These are phyloP conservation scores for Ceratobasidium theobromae DNA, from an alignment of 1,284 basidiomycete genomes.

Conservation along the genomic window DNA sequence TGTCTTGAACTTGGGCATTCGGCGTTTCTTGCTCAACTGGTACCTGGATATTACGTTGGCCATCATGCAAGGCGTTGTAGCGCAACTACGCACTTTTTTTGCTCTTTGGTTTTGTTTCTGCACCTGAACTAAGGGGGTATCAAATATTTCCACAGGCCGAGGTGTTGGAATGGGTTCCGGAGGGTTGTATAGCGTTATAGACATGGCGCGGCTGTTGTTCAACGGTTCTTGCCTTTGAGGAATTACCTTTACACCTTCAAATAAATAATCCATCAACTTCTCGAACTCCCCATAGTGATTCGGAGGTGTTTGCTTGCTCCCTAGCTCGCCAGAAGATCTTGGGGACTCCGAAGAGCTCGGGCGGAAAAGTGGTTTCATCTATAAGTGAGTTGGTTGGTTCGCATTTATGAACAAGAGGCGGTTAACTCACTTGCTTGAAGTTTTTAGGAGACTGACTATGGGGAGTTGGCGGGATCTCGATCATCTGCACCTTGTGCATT, in stretches of 20 bases:
- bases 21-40: background rate
- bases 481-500: background rate
- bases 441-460: background rate
- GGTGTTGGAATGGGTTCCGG: too few relatives aligned
- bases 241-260: slow-evolving; percentile 18
- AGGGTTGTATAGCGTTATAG: too few relatives aligned
- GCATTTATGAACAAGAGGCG: background rate
- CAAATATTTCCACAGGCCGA: too few relatives aligned
- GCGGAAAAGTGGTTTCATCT: slow-evolving; percentile 15
- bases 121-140: too few relatives aligned
- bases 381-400: background rate
- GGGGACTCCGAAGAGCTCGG: slow-evolving; percentile 1
- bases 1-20: background rate
- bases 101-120: too few relatives aligned
- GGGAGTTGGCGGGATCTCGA: background rate
- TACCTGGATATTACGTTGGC: background rate
- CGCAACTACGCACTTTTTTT: background rate
- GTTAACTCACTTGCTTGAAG: background rate
- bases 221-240: too few relatives aligned
- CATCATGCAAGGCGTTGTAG: background rate
- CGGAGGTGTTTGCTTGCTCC: background rate
- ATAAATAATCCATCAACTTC: slow-evolving; percentile 15
- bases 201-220: too few relatives aligned
- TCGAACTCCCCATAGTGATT: background rate
- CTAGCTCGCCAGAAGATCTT: background rate